Evolutionary conservation across 177 flowering plant genomes (phyloP).

Genomic region (Vitis hybrid): DNA sequence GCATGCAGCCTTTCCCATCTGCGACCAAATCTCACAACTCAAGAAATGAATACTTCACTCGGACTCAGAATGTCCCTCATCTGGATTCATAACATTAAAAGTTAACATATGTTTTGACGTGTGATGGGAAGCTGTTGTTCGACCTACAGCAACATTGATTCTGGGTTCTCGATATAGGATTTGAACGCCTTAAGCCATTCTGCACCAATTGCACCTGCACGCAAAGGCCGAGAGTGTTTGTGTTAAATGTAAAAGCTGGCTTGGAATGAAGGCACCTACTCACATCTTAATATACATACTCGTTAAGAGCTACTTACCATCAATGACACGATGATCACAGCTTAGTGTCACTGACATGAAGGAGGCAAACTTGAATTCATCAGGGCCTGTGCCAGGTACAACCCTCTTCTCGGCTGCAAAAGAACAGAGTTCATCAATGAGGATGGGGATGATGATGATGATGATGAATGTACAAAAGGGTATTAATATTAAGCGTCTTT

Average conservation of each 20-base stretch:
- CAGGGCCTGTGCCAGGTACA: conserved; percentile 67
- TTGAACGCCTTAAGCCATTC: conserved; percentile 94
- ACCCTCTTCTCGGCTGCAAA: conserved; percentile 92
- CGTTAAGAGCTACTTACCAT: conserved; percentile 50
- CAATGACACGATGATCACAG: conserved; percentile 97
- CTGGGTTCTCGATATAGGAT: conserved; percentile 91
- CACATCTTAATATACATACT: not conserved
- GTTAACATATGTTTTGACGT: no score
- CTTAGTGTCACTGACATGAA: conserved; percentile 93
- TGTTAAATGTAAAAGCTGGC: not conserved
- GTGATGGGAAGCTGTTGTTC: not conserved
- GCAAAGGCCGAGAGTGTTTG: not conserved
- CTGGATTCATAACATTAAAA: no score
- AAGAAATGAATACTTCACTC: no score
- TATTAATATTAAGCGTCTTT: not conserved
- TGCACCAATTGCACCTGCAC: conserved; percentile 90
- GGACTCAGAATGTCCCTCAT: no score
- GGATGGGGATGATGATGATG: not conserved
- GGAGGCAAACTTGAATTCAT: conserved; percentile 65
- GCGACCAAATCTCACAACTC: no score
- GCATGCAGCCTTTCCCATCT: no score
- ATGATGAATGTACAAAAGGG: not conserved
- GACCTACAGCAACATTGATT: conserved; percentile 79
- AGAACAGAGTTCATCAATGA: not conserved
- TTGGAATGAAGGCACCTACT: not conserved